phyloP scores from a whole-genome alignment of 2,329 filamentous ascomycete genomes.

The Ophiobolus disseminans region DNA sequence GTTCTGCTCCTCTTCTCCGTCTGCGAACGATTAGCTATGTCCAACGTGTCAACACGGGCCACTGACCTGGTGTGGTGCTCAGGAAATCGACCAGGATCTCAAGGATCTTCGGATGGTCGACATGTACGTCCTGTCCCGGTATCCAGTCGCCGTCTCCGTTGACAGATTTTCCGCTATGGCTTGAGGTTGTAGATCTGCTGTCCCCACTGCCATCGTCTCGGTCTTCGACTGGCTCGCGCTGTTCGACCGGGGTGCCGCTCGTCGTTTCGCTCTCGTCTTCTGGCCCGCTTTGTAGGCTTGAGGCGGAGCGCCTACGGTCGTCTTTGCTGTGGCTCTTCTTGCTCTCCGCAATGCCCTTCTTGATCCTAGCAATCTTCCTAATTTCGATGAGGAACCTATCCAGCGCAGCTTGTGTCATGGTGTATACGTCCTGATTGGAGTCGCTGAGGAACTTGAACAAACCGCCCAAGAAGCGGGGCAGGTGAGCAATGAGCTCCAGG shows the following conservation, averaged over 20 bases:
- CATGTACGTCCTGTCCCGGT: slow-evolving; percentile 93
- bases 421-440: slow-evolving; percentile 90
- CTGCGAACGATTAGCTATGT: slow-evolving; percentile 29
- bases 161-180: slow-evolving; percentile 47
- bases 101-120: slow-evolving; percentile 89
- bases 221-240: slow-evolving; percentile 57
- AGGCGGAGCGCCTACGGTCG: slow-evolving; percentile 73
- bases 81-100: slow-evolving; percentile 91
- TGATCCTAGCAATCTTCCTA: slow-evolving; percentile 89
- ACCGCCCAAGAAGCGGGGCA: slow-evolving; percentile 90
- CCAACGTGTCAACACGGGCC: slow-evolving; percentile 5
- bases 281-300: slow-evolving; percentile 50
- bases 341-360: slow-evolving; percentile 89
- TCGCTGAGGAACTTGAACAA: slow-evolving; percentile 92
- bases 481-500: slow-evolving; percentile 87
- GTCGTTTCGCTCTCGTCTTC: slow-evolving; percentile 61
- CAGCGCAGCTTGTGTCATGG: slow-evolving; percentile 84
- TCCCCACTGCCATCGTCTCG: slow-evolving; percentile 54
- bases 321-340: slow-evolving; percentile 71
- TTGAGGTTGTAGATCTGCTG: slow-evolving; percentile 38
- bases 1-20: slow-evolving; percentile 68
- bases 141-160: slow-evolving; percentile 91
- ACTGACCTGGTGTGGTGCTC: slow-evolving; percentile 76
- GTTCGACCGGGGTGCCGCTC: slow-evolving; percentile 56
- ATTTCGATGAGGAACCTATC: slow-evolving; percentile 94